phyloP scores from a whole-genome alignment of 495 filamentous ascomycete species.

The Xylaria nigripes region DNA sequence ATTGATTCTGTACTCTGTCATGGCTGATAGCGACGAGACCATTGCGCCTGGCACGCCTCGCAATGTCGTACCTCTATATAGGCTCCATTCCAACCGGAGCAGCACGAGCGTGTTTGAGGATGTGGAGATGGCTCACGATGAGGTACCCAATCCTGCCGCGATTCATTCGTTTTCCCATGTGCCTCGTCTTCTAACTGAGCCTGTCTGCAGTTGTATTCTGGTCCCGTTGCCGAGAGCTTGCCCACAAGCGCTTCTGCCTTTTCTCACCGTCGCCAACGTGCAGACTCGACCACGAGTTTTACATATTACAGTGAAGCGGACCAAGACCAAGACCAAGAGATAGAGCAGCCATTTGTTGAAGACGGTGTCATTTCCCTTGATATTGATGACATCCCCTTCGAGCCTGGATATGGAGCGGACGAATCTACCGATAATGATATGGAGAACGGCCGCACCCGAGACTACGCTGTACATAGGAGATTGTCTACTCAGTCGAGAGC shows the following conservation, averaged over 20 bases:
- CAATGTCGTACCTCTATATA: slow-evolving; percentile 38
- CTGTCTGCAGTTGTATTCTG: slow-evolving; percentile 67
- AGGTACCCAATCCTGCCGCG: slow-evolving; percentile 45
- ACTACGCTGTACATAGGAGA: slow-evolving; percentile 34
- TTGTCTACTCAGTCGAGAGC: slow-evolving; percentile 41
- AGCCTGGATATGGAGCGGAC: slow-evolving; percentile 30
- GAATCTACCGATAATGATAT: slow-evolving; percentile 34
- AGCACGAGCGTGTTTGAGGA: slow-evolving; percentile 79
- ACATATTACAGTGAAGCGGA: slow-evolving; percentile 73
- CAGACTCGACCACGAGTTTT: slow-evolving; percentile 81
- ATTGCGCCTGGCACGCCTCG: slow-evolving; percentile 22
- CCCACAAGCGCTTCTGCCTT: slow-evolving; percentile 86
- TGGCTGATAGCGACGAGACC: slow-evolving; percentile 23
- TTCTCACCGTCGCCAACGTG: slow-evolving; percentile 66
- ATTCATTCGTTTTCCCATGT: background rate
- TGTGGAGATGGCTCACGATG: slow-evolving; percentile 98
- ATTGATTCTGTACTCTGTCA: slow-evolving; percentile 4
- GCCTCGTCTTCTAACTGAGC: slow-evolving; percentile 15
- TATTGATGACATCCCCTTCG: slow-evolving; percentile 36
- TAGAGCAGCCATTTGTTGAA: slow-evolving; percentile 6
- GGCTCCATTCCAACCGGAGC: slow-evolving; percentile 69
- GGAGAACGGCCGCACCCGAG: slow-evolving; percentile 27
- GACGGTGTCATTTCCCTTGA: slow-evolving; percentile 15
- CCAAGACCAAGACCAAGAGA: slow-evolving; percentile 41
- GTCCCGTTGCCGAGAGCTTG: slow-evolving; percentile 89